Percentiles rank a stretch among this genome's conserved stretches.
Conservation (phyloP, 768 basidiomycete genomes). For the Suillus weaverae region DNA sequence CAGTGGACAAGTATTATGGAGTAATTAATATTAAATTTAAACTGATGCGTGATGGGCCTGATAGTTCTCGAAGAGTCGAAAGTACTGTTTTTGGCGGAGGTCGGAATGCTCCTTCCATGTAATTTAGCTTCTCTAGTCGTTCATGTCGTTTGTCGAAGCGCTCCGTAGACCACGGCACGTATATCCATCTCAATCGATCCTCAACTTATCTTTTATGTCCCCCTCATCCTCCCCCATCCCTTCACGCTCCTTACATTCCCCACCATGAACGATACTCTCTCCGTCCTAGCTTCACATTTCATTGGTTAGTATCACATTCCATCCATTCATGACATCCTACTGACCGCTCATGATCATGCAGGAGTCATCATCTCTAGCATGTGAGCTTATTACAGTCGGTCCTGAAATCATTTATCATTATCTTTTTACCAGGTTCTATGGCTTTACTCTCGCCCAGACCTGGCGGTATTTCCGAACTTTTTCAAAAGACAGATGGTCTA, state of each 20-base stretch:
- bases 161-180: constrained; percentile 31
- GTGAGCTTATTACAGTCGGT: constrained; percentile 18
- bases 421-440: constrained; percentile 29
- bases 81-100: background rate
- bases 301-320: constrained; percentile 17
- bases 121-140: constrained; percentile 22
- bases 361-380: constrained; percentile 34
- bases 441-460: constrained; percentile 36
- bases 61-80: no score
- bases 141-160: constrained; percentile 31
- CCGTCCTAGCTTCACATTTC: constrained; percentile 29
- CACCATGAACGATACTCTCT: constrained; percentile 18
- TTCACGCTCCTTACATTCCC: constrained; percentile 1
- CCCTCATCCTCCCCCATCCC: background rate
- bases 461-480: constrained; percentile 35
- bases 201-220: constrained; percentile 7
- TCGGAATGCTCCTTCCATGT: background rate
- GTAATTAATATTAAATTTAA: background rate
- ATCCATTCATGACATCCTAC: background rate
- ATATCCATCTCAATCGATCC: constrained; percentile 17
- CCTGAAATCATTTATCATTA: background rate
- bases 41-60: background rate
- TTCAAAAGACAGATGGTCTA: constrained; percentile 28
- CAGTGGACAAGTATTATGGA: background rate
- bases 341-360: constrained; percentile 15